Conservation (phyloP, 495 filamentous ascomycete genomes). For the Penicillium flavigenum region DNA sequence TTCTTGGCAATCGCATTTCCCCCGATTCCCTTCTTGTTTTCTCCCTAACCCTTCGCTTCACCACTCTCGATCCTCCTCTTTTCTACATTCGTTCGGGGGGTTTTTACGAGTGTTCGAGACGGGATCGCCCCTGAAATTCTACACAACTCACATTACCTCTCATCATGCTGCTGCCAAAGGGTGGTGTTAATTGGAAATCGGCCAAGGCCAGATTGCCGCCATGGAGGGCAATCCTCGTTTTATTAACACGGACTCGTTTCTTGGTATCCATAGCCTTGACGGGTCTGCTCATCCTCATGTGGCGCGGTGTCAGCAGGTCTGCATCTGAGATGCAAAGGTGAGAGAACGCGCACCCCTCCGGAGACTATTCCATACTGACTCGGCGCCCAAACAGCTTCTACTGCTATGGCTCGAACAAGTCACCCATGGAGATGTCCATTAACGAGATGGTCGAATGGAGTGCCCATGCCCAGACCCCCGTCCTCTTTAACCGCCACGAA, state of each 20-base stretch:
- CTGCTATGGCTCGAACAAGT: slow-evolving; percentile 90
- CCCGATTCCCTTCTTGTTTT: slow-evolving; percentile 32
- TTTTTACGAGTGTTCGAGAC: slow-evolving; percentile 15
- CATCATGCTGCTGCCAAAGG: slow-evolving; percentile 77
- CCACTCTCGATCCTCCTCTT: slow-evolving; percentile 13
- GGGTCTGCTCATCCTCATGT: slow-evolving; percentile 78
- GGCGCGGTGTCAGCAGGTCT: slow-evolving; percentile 79
- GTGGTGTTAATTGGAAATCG: slow-evolving; percentile 90
- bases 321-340: slow-evolving; percentile 92
- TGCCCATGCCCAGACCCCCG: slow-evolving; percentile 82
- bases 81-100: slow-evolving; percentile 36
- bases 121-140: slow-evolving; percentile 9
- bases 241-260: slow-evolving; percentile 76
- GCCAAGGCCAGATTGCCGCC: slow-evolving; percentile 79
- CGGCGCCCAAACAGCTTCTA: slow-evolving; percentile 67
- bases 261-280: slow-evolving; percentile 70
- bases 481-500: slow-evolving; percentile 92
- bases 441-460: slow-evolving; percentile 92
- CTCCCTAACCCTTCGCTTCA: slow-evolving; percentile 16
- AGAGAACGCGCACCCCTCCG: slow-evolving; percentile 20
- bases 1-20: slow-evolving; percentile 18
- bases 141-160: neutral
- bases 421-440: slow-evolving; percentile 88
- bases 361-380: slow-evolving; percentile 21
- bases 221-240: slow-evolving; percentile 72